These are phyloP conservation scores for Penicillium psychrosexuale DNA, from an alignment of 2,329 filamentous ascomycete genomes.

Conservation along the genomic window DNA sequence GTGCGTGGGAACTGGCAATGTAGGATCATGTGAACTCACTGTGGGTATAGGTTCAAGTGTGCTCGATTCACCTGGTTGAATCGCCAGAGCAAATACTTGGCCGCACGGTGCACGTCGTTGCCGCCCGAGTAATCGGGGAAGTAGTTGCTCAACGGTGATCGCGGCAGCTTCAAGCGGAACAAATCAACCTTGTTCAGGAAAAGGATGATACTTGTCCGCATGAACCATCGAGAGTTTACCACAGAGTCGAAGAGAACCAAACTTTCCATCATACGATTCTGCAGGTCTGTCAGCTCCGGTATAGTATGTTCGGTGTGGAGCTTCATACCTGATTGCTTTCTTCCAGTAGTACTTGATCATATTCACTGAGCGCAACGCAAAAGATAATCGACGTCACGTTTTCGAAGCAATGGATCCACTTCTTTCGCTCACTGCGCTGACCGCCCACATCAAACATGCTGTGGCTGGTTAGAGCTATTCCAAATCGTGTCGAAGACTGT, in stretches of 20 bases:
- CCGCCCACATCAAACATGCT: slow-evolving; percentile 99
- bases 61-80: slow-evolving; percentile 98
- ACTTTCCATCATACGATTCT: slow-evolving; percentile 99
- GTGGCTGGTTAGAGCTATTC: slow-evolving; percentile 26
- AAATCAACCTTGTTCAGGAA: slow-evolving; percentile 99
- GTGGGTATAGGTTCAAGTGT: slow-evolving; percentile 93
- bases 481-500: neutral
- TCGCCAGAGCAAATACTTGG: slow-evolving; percentile 95
- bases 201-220: slow-evolving; percentile 96
- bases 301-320: slow-evolving; percentile 1
- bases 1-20: neutral
- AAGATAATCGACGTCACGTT: slow-evolving; percentile 99
- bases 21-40: slow-evolving; percentile 60
- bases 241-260: slow-evolving; percentile 95
- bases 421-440: slow-evolving; percentile 95
- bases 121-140: slow-evolving; percentile 98
- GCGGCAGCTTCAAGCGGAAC: slow-evolving; percentile 88
- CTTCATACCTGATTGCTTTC: slow-evolving; percentile 85
- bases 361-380: slow-evolving; percentile 95
- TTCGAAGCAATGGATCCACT: slow-evolving; percentile 99
- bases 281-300: slow-evolving; percentile 11
- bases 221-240: slow-evolving; percentile 98
- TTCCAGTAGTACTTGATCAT: slow-evolving; percentile 94
- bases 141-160: slow-evolving; percentile 88
- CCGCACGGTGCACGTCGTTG: slow-evolving; percentile 95